phyloP scores from a whole-genome alignment of 768 basidiomycete genomes.

The Boletus vinaceobasis region DNA sequence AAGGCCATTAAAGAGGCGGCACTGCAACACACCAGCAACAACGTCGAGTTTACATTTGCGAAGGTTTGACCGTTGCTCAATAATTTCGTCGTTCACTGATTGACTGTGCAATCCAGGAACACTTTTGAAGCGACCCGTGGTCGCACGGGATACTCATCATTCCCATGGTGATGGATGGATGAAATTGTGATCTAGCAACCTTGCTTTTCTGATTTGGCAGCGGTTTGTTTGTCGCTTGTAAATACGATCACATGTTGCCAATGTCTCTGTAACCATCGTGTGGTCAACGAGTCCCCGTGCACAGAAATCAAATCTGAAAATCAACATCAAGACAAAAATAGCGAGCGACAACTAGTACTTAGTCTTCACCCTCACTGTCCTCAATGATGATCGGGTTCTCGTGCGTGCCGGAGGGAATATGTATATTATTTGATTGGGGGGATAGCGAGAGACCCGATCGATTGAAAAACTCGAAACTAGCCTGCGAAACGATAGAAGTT shows the following conservation, averaged over 20 bases:
- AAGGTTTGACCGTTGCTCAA: slow-evolving; percentile 51
- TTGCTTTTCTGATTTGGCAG: neutral
- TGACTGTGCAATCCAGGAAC: slow-evolving; percentile 11
- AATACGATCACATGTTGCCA: neutral
- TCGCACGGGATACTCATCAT: neutral
- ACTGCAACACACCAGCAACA: slow-evolving; percentile 46
- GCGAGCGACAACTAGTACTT: neutral
- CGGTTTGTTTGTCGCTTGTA: neutral
- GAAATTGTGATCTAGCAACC: neutral
- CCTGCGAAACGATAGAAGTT: neutral
- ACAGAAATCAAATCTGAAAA: neutral
- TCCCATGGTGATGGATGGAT: neutral
- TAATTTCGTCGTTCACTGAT: neutral
- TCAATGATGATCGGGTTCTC: slow-evolving; percentile 24
- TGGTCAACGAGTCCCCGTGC: neutral
- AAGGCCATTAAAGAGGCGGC: slow-evolving; percentile 75
- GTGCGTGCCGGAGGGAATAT: slow-evolving; percentile 10
- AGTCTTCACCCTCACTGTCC: slow-evolving; percentile 19
- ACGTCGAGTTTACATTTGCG: slow-evolving; percentile 74
- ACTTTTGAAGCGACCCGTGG: slow-evolving; percentile 10
- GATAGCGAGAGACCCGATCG: slow-evolving; percentile 4
- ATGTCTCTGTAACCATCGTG: neutral
- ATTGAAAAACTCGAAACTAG: neutral
- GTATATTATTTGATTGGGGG: neutral
- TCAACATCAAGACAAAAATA: neutral